Conservation (phyloP, 1,284 basidiomycete species). For the Amylostereum areolatum region DNA sequence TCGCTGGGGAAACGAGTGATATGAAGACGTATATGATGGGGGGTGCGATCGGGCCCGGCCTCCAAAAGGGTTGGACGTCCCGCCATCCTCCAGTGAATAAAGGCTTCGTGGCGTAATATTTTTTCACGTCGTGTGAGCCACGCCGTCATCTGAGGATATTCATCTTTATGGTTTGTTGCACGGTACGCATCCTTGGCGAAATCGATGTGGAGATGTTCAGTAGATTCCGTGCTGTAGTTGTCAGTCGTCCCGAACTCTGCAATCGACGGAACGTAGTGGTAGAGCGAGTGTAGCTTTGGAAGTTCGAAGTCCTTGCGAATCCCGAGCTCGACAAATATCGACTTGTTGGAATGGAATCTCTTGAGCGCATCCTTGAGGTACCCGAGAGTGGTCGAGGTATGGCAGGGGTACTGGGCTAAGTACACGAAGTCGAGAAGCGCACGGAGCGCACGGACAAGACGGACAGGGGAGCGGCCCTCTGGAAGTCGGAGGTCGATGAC, state of each 20-base stretch:
- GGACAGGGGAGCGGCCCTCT: not conserved
- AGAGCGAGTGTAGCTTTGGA: slow-evolving; percentile 18
- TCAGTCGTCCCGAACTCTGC: slow-evolving; percentile 21
- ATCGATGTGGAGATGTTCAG: slow-evolving; percentile 27
- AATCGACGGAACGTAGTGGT: slow-evolving; percentile 24
- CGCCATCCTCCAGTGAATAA: not conserved
- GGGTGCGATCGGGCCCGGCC: not conserved
- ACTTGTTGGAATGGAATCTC: slow-evolving; percentile 21
- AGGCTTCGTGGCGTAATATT: slow-evolving; percentile 3
- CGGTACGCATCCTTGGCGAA: slow-evolving; percentile 26
- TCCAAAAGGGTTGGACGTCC: not conserved
- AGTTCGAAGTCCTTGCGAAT: slow-evolving; percentile 6
- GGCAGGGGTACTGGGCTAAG: slow-evolving; percentile 5
- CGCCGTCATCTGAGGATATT: slow-evolving; percentile 26
- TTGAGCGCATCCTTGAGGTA: slow-evolving; percentile 9
- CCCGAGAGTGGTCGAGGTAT: slow-evolving; percentile 10
- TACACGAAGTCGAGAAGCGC: slow-evolving; percentile 9
- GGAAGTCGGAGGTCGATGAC: not conserved
- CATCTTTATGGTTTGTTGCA: slow-evolving; percentile 24
- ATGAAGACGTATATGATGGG: not conserved
- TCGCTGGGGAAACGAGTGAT: not conserved
- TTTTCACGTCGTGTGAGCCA: slow-evolving; percentile 27
- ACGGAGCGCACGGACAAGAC: slow-evolving; percentile 1
- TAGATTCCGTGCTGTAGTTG: slow-evolving; percentile 25
- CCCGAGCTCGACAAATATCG: slow-evolving; percentile 13